Base-by-base conservation (phyloP, 768 basidiomycete species). In the Rossbeevera mucosa region DNA sequence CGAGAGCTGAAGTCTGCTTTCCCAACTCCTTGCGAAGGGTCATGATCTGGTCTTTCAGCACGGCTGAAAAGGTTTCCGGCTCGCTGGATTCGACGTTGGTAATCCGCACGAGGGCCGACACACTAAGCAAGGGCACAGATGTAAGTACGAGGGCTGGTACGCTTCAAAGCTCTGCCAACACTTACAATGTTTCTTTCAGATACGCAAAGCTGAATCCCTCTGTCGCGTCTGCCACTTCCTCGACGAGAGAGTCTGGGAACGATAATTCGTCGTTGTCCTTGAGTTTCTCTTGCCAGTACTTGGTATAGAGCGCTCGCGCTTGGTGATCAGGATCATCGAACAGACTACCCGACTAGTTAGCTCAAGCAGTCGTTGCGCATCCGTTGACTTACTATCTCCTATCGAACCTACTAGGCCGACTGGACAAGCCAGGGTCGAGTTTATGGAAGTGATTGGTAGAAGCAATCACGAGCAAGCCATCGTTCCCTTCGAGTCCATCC, bases 181-280 rank as follows among this genome's bases (percentile, higher is more conserved):
- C 88, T 54, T 64, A 93, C 91, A 93, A 93, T 3, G 82, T 88
- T 68, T 93, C 91, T 66, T 94, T 93, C 60, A 94, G 73, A 67
- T 91, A 93, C 0, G 91, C 89, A 65, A 93, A 93, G 59, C 85
- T 88, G 72, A 93, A 93, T 26, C 74, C 71, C 28, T 77, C 72
- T 0, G 90, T 92, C 52, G 69, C 48, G 9, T 75, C 69, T 5
- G 84, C 88, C 24, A 88, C 72, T 56, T 81, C 77, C 11, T 77
- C 66, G 16, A 83, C 74, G 28, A 93, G 74, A 12, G 71, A 55
- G 57, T 90, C 84, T 0, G 91, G 81, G 72, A 89, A 91, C 4
- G 71, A 66, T 55, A 92, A 76, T 13, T 76, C 71, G 45, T 80
- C 68, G 69, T 88, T 91, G 63, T 67, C 60, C 51, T 72, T 66